phyloP scores from a whole-genome alignment of 495 filamentous ascomycete genomes.

The Podospora anserina region DNA sequence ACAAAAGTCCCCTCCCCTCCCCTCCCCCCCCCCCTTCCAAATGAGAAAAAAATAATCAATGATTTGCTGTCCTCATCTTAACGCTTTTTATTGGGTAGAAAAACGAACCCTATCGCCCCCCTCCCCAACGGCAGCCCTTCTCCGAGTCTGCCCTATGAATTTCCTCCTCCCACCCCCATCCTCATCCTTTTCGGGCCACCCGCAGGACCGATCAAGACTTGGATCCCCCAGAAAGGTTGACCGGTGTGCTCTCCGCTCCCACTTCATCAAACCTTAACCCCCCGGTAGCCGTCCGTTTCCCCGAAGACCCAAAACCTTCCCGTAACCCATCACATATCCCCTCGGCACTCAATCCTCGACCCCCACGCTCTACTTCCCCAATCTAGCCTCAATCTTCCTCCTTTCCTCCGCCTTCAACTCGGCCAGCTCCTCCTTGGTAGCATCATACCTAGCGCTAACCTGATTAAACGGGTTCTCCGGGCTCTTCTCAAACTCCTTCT shows the following conservation, averaged over 20 bases:
- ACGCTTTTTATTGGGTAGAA: neutral
- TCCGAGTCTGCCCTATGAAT: neutral
- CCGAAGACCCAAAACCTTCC: neutral
- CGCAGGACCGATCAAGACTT: neutral
- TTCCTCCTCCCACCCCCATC: neutral
- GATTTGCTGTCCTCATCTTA: neutral
- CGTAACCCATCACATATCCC: neutral
- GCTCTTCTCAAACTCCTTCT: slow-evolving; percentile 86
- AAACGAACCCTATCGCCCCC: neutral
- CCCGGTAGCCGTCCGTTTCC: neutral
- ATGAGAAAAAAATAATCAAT: neutral
- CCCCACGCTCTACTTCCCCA: slow-evolving; percentile 38
- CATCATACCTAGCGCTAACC: slow-evolving; percentile 66
- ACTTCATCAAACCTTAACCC: neutral
- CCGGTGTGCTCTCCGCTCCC: neutral
- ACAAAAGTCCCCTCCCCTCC: neutral
- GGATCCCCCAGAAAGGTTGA: neutral
- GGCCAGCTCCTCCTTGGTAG: slow-evolving; percentile 72
- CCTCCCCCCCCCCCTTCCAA: neutral
- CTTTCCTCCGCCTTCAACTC: slow-evolving; percentile 64
- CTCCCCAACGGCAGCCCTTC: neutral
- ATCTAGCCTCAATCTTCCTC: slow-evolving; percentile 67
- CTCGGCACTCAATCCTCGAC: slow-evolving; percentile 11
- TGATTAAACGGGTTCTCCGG: slow-evolving; percentile 95
- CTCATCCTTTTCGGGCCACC: slow-evolving; percentile 1